Base-by-base conservation (phyloP, 2,329 filamentous ascomycete genomes). In the Blastomyces percursus region DNA sequence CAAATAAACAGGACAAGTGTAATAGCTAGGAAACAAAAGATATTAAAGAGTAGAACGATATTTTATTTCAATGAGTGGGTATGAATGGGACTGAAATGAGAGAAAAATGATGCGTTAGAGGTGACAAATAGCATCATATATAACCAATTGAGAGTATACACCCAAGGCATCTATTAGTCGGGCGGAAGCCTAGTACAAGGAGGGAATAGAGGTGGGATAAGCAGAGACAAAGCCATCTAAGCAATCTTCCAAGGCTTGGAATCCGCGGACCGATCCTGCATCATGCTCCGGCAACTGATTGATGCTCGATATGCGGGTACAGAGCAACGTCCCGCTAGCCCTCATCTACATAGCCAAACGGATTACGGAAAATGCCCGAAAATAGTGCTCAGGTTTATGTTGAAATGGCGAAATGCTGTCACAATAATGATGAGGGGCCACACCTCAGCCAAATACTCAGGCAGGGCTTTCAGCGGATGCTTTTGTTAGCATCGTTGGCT, bases 301-400 rank as follows among this genome's bases (percentile, higher is more conserved):
- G 48, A 27, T 51, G 12, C 24, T 16, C 48, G 11, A 16, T 6
- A 16, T 24, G 24, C 24, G 12, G 48, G 12, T 24, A 51, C 14
- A 12, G 24, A 30, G 48, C 48, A 51, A 51, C 24, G 12, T 51
- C 9, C 48, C 27, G 24, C 48, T 55, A 58, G 55, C 19, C 38
- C 6, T 44, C 12, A 51, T 4, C 48, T 51, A 5, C 55, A 40
- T 27, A 59, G 56, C 56, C 40, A 59, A 59, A 24, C n/a, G 24
- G 30, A 42, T 30, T 19, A 51, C 60, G 60, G 60, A 61, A 61
- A 38, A 56, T 61, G 44, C 32, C 60, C 60, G 60, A 61, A 46
- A 56, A 54, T 54, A 44, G 51, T 19, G 50, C 50, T 38, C 38
- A 48, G 30, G 60, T 9, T 59, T 42, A 59, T 50, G 24, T 59